Evolutionary conservation across 2,329 filamentous ascomycete species (phyloP), one percentile per base, ranked within the genome.

Genomic region (Talaromyces islandicus): DNA sequence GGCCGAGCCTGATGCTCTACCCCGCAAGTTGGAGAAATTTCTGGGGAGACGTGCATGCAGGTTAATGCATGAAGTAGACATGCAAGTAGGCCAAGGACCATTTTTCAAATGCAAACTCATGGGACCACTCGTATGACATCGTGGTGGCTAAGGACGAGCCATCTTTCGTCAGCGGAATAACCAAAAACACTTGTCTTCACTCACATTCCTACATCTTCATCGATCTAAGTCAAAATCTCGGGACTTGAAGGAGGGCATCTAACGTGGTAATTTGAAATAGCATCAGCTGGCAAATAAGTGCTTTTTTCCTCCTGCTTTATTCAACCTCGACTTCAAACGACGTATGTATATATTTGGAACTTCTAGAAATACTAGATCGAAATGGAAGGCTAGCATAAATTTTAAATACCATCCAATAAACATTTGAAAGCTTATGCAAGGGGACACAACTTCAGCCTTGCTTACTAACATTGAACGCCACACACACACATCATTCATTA

Each of bases 181-280:
- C 10, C 41, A 46, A 46, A 3, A 17, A 38, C 35, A 35, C 32
- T 21, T 46, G 41, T 46, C 41, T 46, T 46, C 19, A 19, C 19
- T 46, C 43, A 46, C 19, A 19, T 46, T 46, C 17, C 43, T 24
- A 19, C 9, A 24, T 19, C 43, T 4, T 10, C 43, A 46, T 46
- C 43, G 11, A 59, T 62, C 51, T 71, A 66, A 53, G 73, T 76
- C 24, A 72, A 64, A 1, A 64, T 75, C 14, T 75, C 73, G 12
- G 75, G n/a, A 7, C 54, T 56, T 21, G 68, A 75, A 7, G 76
- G 67, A 9, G 75, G 76, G 24, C 70, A 77, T 38, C 68, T 82
- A 21, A 82, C 79, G 14, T n/a, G n/a, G n/a, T 38, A 17, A 38
- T 35, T 35, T 12, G 35, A 38, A 38, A 5, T 7, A 38, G 7